Evolutionary conservation across 257 asterid genomes (phyloP), one percentile per base, ranked within the genome.

Genomic region (Jacaranda copaia): DNA sequence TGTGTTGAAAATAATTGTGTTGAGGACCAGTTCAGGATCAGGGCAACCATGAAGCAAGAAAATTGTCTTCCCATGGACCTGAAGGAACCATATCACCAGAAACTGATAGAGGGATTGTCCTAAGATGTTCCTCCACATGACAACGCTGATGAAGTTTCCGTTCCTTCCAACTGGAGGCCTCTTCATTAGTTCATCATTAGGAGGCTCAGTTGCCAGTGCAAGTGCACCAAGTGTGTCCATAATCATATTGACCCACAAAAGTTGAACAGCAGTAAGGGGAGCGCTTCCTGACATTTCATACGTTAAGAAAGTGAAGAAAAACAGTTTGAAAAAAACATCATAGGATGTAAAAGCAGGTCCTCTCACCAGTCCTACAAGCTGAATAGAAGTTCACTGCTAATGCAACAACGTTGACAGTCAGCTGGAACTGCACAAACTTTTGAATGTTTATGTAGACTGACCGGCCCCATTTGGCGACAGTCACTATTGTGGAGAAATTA

Each of bases 161-260:
- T 84, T 83, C 83, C 98, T 85, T 71, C 99, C 98, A 8, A 95
- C 98, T 0, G 99, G 99, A 9, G 93, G 40, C 79, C 92, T 88
- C 82, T 93, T 93, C 99, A 95, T 93, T 14, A 92, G 88, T 36
- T 88, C 97, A 1, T 89, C 97, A 2, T 89, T 84, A 0, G 99
- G 98, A 16, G 99, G 98, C 86, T 95, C 99, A 0, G 99, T 94
- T 69, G 99, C 99, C 7, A 94, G 85, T 9, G 98, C 99, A 48
- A 94, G 97, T 25, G 99, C 99, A 6, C 99, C 99, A 9, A 95
- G 82, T 3, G 98, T 95, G 86, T 95, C 99, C 99, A 95, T 95
- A 58, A 95, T 95, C 99, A 95, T 95, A 75, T 95, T 95, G 36
- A 95, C 99, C 99, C 99, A 95, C 84, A 95, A 81, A 25, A 95